phyloP scores from a whole-genome alignment of 2,329 filamentous ascomycete species.

The Mycosphaerella arachidis region DNA sequence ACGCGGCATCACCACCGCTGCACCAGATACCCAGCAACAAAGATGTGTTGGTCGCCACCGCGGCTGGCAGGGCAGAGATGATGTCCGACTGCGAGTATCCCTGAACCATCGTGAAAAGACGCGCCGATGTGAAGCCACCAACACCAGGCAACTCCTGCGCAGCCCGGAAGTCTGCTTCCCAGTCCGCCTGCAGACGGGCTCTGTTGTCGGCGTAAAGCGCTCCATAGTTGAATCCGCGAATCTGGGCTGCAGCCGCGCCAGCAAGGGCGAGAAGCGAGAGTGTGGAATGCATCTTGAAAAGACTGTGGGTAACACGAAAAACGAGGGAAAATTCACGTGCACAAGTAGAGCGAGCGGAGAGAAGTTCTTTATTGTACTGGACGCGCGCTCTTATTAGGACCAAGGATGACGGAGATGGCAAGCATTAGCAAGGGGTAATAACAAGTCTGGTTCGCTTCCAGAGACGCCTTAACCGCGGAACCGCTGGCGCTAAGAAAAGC shows the following conservation, averaged over 20 bases:
- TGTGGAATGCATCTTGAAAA: conserved; percentile 2
- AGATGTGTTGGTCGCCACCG: conserved; percentile 56
- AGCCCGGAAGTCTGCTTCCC: conserved; percentile 62
- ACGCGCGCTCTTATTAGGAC: not conserved
- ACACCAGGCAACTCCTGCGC: conserved; percentile 60
- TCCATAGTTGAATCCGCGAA: conserved; percentile 69
- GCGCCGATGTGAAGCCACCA: conserved; percentile 61
- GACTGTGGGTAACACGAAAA: not conserved
- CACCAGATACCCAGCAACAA: conserved; percentile 79
- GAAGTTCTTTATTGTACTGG: not conserved
- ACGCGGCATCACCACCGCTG: conserved; percentile 51
- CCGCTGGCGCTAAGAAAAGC: not conserved
- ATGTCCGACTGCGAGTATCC: conserved; percentile 51
- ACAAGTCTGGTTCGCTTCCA: not conserved
- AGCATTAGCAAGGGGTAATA: not conserved
- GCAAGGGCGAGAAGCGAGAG: conserved; percentile 20
- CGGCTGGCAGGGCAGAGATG: conserved; percentile 69
- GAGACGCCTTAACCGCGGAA: not conserved
- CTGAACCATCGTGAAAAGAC: conserved; percentile 69
- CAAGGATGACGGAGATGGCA: not conserved
- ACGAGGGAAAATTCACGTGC: not conserved
- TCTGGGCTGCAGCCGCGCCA: conserved; percentile 30
- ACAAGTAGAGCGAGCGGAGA: not conserved
- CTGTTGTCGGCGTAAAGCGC: conserved; percentile 36
- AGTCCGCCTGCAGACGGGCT: conserved; percentile 37